These are phyloP conservation scores for Cutaneotrichosporon cutaneum DNA, from an alignment of 1,284 basidiomycete species.

Conservation along the genomic window DNA sequence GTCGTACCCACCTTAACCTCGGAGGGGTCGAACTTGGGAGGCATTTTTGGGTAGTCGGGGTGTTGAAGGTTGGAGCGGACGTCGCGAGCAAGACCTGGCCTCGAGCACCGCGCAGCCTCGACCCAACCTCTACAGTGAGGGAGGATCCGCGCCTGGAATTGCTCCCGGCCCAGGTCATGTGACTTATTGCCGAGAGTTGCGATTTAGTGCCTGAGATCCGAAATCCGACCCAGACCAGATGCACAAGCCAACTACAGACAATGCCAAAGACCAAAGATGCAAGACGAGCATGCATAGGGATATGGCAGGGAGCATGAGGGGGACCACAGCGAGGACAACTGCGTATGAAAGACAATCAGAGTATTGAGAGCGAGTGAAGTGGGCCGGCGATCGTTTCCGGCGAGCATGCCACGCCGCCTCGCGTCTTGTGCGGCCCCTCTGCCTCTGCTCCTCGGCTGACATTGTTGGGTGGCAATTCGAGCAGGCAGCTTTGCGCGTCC, in stretches of 20 bases:
- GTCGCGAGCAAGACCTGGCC: not conserved
- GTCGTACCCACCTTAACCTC: conserved; percentile 22
- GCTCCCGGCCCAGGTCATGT: not conserved
- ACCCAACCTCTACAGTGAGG: not conserved
- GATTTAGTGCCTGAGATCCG: not conserved
- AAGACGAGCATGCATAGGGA: not conserved
- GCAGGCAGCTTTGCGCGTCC: not conserved
- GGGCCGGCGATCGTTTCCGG: too few species aligned
- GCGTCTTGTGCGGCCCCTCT: too few species aligned
- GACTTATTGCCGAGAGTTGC: conserved; percentile 2
- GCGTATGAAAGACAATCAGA: too few species aligned
- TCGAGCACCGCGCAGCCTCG: too few species aligned
- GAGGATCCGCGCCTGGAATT: too few species aligned
- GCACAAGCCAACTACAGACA: too few species aligned
- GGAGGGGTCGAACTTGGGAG: conserved; percentile 55
- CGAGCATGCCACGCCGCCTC: too few species aligned
- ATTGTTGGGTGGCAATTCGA: not conserved
- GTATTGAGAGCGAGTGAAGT: too few species aligned
- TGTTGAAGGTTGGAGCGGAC: conserved; percentile 2
- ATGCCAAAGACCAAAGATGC: not conserved
- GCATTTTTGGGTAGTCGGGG: conserved; percentile 34
- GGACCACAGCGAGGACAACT: too few species aligned
- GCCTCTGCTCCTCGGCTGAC: too few species aligned
- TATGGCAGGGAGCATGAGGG: too few species aligned
- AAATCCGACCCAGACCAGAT: too few species aligned